Evolutionary conservation across 331 rosid genomes (phyloP).

Genomic region (Quercus tomentella): DNA sequence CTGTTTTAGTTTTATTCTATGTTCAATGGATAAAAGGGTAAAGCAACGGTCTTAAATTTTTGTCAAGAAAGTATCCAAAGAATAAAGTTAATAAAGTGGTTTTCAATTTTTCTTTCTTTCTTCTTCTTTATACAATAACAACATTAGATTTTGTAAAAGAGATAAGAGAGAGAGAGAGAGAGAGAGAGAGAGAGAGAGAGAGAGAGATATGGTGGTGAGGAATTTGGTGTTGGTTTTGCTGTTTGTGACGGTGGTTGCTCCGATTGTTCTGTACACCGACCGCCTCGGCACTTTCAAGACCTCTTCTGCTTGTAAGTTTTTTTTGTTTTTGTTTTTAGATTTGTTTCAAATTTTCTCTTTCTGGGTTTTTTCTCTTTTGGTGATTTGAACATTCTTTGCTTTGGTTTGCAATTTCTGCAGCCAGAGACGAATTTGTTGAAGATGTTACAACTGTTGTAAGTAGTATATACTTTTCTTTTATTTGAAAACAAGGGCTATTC

Average conservation of each 20-base stretch:
- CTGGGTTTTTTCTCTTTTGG: neutral
- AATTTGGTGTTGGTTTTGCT: conserved; percentile 71
- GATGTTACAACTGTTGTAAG: conserved; percentile 75
- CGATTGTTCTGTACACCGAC: conserved; percentile 78
- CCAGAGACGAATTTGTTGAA: conserved; percentile 51
- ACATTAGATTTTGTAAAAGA: neutral
- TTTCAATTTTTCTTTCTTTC: too few relatives aligned
- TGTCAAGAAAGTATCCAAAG: too few relatives aligned
- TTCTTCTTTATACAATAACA: too few relatives aligned
- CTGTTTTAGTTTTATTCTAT: too few relatives aligned
- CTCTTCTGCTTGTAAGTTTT: conserved; percentile 49
- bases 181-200: too few relatives aligned
- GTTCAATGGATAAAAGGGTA: too few relatives aligned
- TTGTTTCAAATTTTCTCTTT: neutral
- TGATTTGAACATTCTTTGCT: neutral
- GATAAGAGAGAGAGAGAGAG: neutral
- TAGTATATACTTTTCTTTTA: neutral
- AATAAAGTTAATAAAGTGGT: too few relatives aligned
- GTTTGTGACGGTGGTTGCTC: conserved; percentile 78
- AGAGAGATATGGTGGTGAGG: conserved; percentile 53
- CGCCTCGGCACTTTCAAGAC: conserved; percentile 60
- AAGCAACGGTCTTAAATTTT: too few relatives aligned
- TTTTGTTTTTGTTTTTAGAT: neutral
- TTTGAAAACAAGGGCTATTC: too few relatives aligned
- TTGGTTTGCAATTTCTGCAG: conserved; percentile 30